Conservation (phyloP, 192 early-diverging fungal species). For the Coemansia sp. region DNA sequence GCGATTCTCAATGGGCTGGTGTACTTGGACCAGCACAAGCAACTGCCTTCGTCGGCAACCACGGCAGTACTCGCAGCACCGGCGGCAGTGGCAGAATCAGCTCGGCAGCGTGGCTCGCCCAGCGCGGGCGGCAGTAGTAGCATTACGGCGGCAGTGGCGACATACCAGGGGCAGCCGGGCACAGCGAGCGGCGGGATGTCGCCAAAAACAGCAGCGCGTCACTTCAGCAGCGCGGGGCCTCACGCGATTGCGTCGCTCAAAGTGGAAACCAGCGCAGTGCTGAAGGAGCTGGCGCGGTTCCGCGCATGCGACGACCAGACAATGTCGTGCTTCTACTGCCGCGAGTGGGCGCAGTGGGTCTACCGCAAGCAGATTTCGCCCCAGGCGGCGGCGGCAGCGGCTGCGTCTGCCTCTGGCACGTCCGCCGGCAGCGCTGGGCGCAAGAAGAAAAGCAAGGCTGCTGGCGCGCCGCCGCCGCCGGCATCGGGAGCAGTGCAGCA, state of each 20-base stretch:
- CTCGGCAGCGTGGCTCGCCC: slow-evolving; percentile 4
- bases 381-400: slow-evolving; percentile 15
- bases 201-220: slow-evolving; percentile 22
- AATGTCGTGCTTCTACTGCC: slow-evolving; percentile 74
- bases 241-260: slow-evolving; percentile 62
- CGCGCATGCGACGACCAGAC: slow-evolving; percentile 72
- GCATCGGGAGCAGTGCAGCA: slow-evolving; percentile 11
- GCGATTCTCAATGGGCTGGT: slow-evolving; percentile 56
- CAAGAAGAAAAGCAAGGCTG: slow-evolving; percentile 36
- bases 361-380: slow-evolving; percentile 67
- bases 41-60: slow-evolving; percentile 16
- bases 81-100: background rate
- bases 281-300: slow-evolving; percentile 73
- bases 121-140: slow-evolving; percentile 18
- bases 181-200: slow-evolving; percentile 15
- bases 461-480: background rate
- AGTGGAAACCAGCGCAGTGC: slow-evolving; percentile 64
- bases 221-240: slow-evolving; percentile 30
- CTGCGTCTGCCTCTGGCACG: background rate
- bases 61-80: background rate
- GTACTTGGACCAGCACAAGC: slow-evolving; percentile 51
- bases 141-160: background rate
- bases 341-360: slow-evolving; percentile 80
- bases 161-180: background rate
- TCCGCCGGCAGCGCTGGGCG: slow-evolving; percentile 9